Percentiles rank a stretch among this genome's conserved stretches.
Conservation (phyloP, 805 yeast genomes). For the Ascoidea rubescens region DNA sequence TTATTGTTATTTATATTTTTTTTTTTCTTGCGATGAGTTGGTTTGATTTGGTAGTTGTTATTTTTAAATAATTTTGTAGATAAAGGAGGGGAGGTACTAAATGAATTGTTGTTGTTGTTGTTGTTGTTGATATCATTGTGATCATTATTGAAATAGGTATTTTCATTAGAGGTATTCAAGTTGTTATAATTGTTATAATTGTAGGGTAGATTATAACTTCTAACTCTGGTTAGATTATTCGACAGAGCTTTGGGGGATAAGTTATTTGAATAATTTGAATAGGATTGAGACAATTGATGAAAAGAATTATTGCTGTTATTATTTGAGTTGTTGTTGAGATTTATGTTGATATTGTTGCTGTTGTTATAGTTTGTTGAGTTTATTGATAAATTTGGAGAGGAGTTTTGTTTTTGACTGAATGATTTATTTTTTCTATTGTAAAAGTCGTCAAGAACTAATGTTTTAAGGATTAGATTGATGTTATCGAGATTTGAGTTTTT, state of each 20-base stretch:
- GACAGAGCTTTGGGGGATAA: conserved; percentile 1
- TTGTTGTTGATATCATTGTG: too few relatives aligned
- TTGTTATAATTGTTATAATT: too few relatives aligned
- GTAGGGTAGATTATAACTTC: neutral
- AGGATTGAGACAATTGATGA: neutral
- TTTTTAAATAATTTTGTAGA: neutral
- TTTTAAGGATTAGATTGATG: conserved; percentile 32
- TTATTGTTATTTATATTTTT: neutral
- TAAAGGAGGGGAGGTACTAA: neutral
- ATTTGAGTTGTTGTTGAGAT: neutral
- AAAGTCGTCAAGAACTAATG: conserved; percentile 38
- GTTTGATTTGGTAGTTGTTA: neutral
- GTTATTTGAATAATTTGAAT: conserved; percentile 5
- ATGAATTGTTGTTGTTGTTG: neutral
- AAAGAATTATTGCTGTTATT: neutral
- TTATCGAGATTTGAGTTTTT: conserved; percentile 36
- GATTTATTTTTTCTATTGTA: conserved; percentile 25
- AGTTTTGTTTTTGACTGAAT: conserved; percentile 9
- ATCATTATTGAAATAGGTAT: neutral
- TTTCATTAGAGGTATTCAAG: neutral
- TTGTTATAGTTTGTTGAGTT: neutral
- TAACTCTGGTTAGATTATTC: neutral
- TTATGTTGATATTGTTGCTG: neutral
- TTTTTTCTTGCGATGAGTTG: neutral
- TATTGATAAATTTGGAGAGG: neutral